Percentiles rank a stretch among this genome's conserved stretches.
phyloP scores from a whole-genome alignment of 441 rosid genomes.

The Metrosideros polymorpha region DNA sequence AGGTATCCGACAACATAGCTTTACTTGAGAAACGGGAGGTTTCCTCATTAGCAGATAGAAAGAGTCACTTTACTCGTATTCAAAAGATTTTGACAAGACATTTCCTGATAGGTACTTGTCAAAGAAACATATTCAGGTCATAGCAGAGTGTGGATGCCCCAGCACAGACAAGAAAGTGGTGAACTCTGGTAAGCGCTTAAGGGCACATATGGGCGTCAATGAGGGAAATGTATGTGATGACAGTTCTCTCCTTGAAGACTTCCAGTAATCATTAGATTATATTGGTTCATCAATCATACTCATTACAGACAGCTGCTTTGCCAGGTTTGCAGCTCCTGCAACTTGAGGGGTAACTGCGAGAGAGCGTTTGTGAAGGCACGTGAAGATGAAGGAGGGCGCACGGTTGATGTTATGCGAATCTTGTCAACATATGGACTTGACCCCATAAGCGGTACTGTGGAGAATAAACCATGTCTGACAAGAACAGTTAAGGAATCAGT shows the following conservation, averaged over 20 bases:
- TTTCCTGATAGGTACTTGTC: conserved; percentile 45
- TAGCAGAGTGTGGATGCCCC: conserved; percentile 67
- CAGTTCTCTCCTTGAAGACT: not conserved
- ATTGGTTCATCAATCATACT: not conserved
- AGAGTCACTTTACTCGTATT: not conserved
- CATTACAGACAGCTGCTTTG: conserved; percentile 2
- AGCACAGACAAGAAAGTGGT: conserved; percentile 76
- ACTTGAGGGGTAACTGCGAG: conserved; percentile 77
- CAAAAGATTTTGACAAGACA: not conserved
- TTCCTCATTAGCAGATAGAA: not conserved
- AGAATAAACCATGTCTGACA: conserved; percentile 49
- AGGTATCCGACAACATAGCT: not conserved
- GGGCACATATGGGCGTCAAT: conserved; percentile 55
- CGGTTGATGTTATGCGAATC: conserved; percentile 77
- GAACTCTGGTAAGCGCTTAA: conserved; percentile 73
- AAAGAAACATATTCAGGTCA: conserved; percentile 46
- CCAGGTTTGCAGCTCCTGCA: conserved; percentile 85
- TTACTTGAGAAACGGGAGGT: not conserved
- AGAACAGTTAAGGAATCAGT: conserved; percentile 55
- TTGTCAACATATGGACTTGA: conserved; percentile 57
- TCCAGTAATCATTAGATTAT: not conserved
- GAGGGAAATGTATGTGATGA: conserved; percentile 52
- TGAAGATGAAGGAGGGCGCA: conserved; percentile 55
- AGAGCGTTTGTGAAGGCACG: conserved; percentile 63
- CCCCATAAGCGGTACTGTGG: conserved; percentile 31